Conservation (phyloP, 176 grass and related monocot genomes). For the Musa beccarii region DNA sequence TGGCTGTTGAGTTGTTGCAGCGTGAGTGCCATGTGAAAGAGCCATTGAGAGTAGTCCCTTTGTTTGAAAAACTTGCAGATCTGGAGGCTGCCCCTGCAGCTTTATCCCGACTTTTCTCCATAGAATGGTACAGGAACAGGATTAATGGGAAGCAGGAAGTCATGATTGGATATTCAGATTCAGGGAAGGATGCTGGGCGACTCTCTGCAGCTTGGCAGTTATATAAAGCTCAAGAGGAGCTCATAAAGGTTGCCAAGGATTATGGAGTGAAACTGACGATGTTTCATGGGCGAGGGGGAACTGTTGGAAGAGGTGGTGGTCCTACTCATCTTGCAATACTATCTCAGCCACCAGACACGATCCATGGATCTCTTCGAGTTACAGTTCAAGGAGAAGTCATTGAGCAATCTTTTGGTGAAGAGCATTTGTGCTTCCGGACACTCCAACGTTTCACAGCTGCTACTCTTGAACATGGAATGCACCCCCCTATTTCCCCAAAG, state of each 20-base stretch:
- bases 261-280: conserved; percentile 76
- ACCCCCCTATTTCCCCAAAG: conserved; percentile 32
- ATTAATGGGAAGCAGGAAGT: conserved; percentile 35
- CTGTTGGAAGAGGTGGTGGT: conserved; percentile 89
- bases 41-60: conserved; percentile 33
- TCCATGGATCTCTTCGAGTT: conserved; percentile 86
- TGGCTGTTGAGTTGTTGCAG: conserved; percentile 34
- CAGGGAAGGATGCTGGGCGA: conserved; percentile 35
- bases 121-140: conserved; percentile 28
- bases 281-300: conserved; percentile 92
- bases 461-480: conserved; percentile 88
- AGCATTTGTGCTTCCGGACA: conserved; percentile 92
- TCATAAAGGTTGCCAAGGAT: conserved; percentile 25
- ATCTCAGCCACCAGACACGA: conserved; percentile 85
- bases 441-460: conserved; percentile 91
- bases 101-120: conserved; percentile 25
- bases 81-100: conserved; percentile 28
- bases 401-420: conserved; percentile 92
- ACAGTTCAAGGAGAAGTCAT: conserved; percentile 98
- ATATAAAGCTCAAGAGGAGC: conserved; percentile 36
- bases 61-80: conserved; percentile 36
- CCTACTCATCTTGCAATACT: conserved; percentile 95
- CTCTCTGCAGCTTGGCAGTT: conserved; percentile 44
- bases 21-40: conserved; percentile 29
- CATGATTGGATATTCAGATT: conserved; percentile 40